Base-by-base conservation (phyloP, 108 stramenopile species). In the Cyclotella baltica region DNA sequence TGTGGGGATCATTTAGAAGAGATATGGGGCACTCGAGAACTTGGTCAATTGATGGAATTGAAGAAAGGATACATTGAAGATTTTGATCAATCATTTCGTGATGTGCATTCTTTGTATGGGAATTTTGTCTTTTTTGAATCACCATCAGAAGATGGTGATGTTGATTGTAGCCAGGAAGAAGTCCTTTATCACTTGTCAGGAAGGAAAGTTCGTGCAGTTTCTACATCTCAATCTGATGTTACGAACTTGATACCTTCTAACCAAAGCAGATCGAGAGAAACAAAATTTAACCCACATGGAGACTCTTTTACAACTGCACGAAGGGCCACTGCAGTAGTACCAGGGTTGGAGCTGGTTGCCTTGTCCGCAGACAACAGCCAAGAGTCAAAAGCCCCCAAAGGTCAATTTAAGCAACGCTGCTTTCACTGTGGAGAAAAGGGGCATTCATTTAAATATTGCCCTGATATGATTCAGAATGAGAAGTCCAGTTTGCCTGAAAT, bases 131-230 rank as follows among this genome's bases (percentile, higher is more conserved):
- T 77, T 35, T 71, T 71, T 29, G 70, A 71, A 20, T 5, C 31
- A 15, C n/a, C 47, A 48, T 1, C 18, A 6, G 47, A 48, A 1
- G 58, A 46, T 3, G 15, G 53, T 28, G 23, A 4, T 57, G 15
- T 57, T 31, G 62, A 83, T 46, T 9, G n/a, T 35, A 34, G 73
- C 27, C 76, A 76, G 27, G 25, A 31, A 19, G 81, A 83, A 46
- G 81, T 83, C 0, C n/a, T 83, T n/a, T 83, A 83, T 72, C 81
- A 83, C 34, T 30, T 83, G 38, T 83, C 81, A n/a, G 81, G 81
- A 34, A 71, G 81, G 43, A 70, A 76, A 77, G 81, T 72, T 20
- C 62, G 50, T 31, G 76, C 76, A 56, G 75, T 40, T 61, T 25
- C 51, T 11, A 27, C 5, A 31, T 35, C 31, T 31, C 9, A 27